These are phyloP conservation scores for Alternaria tenuissima DNA, from an alignment of 2,329 filamentous ascomycete species.

Conservation along the genomic window DNA sequence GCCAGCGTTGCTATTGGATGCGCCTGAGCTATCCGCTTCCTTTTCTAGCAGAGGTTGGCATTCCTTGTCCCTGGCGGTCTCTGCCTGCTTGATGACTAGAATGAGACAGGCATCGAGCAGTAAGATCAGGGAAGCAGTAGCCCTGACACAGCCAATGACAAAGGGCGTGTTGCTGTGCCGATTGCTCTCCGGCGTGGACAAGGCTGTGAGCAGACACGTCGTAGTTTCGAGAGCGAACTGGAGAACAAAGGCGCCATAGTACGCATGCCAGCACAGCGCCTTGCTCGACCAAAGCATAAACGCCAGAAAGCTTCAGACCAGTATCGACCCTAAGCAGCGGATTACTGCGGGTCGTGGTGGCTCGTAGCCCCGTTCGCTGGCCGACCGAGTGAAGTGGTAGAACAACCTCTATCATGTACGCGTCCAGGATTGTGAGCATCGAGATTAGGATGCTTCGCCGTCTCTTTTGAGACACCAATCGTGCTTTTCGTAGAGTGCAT, in stretches of 20 bases:
- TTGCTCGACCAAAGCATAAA: conserved; percentile 35
- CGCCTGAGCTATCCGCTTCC: conserved; percentile 42
- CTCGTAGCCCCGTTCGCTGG: conserved; percentile 38
- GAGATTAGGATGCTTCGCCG: conserved; percentile 30
- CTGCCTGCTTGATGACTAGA: conserved; percentile 37
- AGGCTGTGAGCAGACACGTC: conserved; percentile 35
- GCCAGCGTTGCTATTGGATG: conserved; percentile 48
- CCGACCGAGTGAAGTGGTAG: conserved; percentile 43
- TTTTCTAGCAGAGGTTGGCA: conserved; percentile 65
- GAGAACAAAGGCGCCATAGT: conserved; percentile 44
- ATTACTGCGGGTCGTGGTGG: conserved; percentile 45
- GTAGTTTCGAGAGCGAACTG: conserved; percentile 46
- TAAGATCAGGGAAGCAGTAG: conserved; percentile 33
- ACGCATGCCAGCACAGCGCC: conserved; percentile 44
- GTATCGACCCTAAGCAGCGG: conserved; percentile 45
- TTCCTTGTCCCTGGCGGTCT: conserved; percentile 62
- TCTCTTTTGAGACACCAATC: conserved; percentile 30
- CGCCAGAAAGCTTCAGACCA: conserved; percentile 43
- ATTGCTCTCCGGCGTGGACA: conserved; percentile 23
- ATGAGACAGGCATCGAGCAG: conserved; percentile 41
- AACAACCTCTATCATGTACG: conserved; percentile 45
- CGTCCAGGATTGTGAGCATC: conserved; percentile 24
- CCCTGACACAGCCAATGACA: conserved; percentile 32
- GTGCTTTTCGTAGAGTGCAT: conserved; percentile 43
- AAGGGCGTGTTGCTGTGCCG: conserved; percentile 32